Base-by-base conservation (phyloP, 192 early-diverging fungal species). In the Ramicandelaber brevisporus region DNA sequence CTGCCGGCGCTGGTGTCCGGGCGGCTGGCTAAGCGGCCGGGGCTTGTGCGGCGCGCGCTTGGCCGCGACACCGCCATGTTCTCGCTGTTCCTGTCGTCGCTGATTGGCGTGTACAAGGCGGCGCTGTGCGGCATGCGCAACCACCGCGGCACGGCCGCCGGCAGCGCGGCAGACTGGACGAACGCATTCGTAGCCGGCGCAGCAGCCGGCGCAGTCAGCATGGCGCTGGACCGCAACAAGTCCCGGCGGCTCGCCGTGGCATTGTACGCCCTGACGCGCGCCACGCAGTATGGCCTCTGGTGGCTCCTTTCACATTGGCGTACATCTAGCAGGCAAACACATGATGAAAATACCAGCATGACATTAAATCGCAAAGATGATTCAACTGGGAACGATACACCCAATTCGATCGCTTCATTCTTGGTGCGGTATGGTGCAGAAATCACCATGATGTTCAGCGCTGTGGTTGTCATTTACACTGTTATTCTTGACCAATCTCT, bases 171-270 rank as follows among this genome's bases (percentile, higher is more conserved):
- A 20, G 68, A 70, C 36, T 43, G 61, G n/a, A 41, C 61, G 21
- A 65, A 70, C 26, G 50, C 69, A 4, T 50, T 76, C 27, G 52
- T 70, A 4, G 68, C 72, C 12, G 72, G 72, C 16, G 40, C 57
- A 27, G 36, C 70, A 0, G 58, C 72, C 1, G 68, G 69, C 5
- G 41, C 72, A 16, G 12, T 57, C n/a, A 51, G 66, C 2, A 48
- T 68, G 15, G 40, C 56, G 13, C 39, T 76, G 9, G 72, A 76
- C 36, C 60, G 55, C 17, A 65, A 55, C 48, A 36, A 46, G 17
- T 52, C 51, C 17, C 52, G 69, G 12, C 46, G 72, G 14, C 56
- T 50, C 19, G 63, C 72, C 1, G 59, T 76, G 24, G 59, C 66
- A 4, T 38, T 76, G 29, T 72, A 72, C 19, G 31, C 72, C 22